Base-by-base conservation (phyloP, 352 stramenopile species). In the Phytophthora citrophthora region DNA sequence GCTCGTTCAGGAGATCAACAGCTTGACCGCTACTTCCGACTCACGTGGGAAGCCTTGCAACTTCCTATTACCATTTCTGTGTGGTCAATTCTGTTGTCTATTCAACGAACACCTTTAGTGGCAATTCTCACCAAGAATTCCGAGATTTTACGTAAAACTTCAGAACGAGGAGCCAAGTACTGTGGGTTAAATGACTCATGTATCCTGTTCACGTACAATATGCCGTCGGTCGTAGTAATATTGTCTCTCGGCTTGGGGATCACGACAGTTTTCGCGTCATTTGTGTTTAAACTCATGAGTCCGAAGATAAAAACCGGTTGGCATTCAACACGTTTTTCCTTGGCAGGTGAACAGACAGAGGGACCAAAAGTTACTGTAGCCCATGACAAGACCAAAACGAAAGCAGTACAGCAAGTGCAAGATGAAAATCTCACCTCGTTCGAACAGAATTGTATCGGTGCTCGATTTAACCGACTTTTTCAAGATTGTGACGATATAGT, bases 181-280 rank as follows among this genome's bases (percentile, higher is more conserved):
- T 70, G 62, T 32, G 48, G 58, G 0, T 38, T 70, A 9, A 71
- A 59, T 34, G 63, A 71, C 29, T 59, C 63, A 4, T 71, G 63
- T 36, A 43, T 71, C 38, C 26, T 71, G 4, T 71, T 71, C 29
- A 62, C 41, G 5, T 24, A 51, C 34, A 58, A 62, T 31, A 50
- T 52, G n/a, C 54, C 45, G 6, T 32, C 41, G 3, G 43, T 58
- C 24, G 40, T 70, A 5, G 26, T 38, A 4, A n/a, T 68, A 6
- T 10, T 63, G 4, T 64, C 64, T 2, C 5, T 63, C 5, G 31
- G 7, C 5, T 43, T 63, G 27, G 51, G 45, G 0, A 8, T 62
- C n/a, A 16, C 38, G 2, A 26, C 46, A 5, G 40, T 65, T 20
- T 18, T 50, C 13, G 41, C 20, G 9, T 63, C 56, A 2, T 39